Conservation (phyloP, 2,329 filamentous ascomycete species). For the Ophiocordyceps sinensis region DNA sequence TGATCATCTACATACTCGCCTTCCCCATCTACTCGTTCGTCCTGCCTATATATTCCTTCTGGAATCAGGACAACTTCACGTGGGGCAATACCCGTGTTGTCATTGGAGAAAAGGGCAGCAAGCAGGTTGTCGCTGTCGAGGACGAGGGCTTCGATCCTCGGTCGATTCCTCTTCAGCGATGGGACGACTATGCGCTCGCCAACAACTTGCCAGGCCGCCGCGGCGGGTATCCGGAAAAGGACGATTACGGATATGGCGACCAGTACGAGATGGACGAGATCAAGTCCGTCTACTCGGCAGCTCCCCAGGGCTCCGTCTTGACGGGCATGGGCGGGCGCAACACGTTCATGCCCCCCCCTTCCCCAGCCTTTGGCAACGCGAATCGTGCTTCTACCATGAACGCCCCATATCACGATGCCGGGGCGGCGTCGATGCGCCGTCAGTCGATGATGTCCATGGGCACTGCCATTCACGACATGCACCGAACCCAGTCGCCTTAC, state of each 20-base stretch:
- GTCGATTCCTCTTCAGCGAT: constrained; percentile 84
- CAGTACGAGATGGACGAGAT: constrained; percentile 97
- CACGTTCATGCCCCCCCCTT: constrained; percentile 70
- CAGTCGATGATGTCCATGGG: constrained; percentile 60
- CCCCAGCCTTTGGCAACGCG: constrained; percentile 53
- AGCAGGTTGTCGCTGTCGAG: constrained; percentile 77
- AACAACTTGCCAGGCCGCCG: constrained; percentile 89
- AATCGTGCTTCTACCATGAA: constrained; percentile 29
- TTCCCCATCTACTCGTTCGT: constrained; percentile 89
- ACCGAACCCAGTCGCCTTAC: constrained; percentile 41
- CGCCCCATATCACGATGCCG: constrained; percentile 33
- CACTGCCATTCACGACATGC: constrained; percentile 26
- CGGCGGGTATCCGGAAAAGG: constrained; percentile 53
- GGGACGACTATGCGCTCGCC: constrained; percentile 83
- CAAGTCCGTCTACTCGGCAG: constrained; percentile 88
- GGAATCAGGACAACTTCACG: constrained; percentile 97
- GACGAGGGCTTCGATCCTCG: constrained; percentile 80
- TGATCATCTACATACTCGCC: constrained; percentile 96
- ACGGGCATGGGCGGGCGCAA: constrained; percentile 65
- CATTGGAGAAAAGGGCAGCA: constrained; percentile 82
- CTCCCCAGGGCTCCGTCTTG: constrained; percentile 74
- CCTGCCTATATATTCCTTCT: constrained; percentile 94
- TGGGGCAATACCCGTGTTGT: constrained; percentile 99
- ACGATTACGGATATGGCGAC: constrained; percentile 51
- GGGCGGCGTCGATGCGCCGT: constrained; percentile 39